Evolutionary conservation across 148 eudicot genomes (phyloP).

Genomic region (Vaccinium vitisidaea): DNA sequence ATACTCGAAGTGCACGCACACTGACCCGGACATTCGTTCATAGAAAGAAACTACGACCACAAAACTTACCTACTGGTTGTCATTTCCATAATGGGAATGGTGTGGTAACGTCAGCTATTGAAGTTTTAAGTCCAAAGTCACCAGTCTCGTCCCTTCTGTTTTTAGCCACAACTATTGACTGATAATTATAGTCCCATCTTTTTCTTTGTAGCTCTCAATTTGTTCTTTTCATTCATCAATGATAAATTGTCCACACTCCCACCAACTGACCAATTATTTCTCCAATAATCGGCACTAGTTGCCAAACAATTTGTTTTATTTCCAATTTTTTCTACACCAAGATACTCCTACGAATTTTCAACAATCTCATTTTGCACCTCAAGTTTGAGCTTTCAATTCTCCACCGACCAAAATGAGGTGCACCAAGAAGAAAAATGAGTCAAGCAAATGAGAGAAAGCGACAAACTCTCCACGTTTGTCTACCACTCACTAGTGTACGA

Average conservation of each 20-base stretch:
- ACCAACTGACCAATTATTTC: not conserved
- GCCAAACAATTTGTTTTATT: slow-evolving; percentile 4
- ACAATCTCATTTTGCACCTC: slow-evolving; percentile 3
- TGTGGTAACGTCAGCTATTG: not conserved
- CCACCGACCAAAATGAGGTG: slow-evolving; percentile 11
- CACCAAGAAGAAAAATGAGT: not conserved
- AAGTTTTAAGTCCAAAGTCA: not conserved
- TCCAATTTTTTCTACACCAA: not conserved
- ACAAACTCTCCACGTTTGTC: not conserved
- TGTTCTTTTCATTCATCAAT: not conserved
- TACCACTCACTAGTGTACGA: too few relatives aligned
- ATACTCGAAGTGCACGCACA: too few relatives aligned
- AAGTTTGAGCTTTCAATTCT: not conserved
- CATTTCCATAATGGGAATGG: not conserved
- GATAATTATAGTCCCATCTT: not conserved
- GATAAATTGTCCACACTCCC: not conserved
- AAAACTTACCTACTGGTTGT: too few relatives aligned
- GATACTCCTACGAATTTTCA: not conserved
- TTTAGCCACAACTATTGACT: not conserved
- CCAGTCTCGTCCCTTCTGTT: not conserved
- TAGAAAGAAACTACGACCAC: too few relatives aligned
- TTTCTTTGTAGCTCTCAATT: not conserved
- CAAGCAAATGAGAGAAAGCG: too few relatives aligned
- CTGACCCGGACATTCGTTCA: too few relatives aligned
- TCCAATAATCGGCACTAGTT: not conserved